Evolutionary conservation across 768 basidiomycete species (phyloP).

Genomic region (Chiua virens): DNA sequence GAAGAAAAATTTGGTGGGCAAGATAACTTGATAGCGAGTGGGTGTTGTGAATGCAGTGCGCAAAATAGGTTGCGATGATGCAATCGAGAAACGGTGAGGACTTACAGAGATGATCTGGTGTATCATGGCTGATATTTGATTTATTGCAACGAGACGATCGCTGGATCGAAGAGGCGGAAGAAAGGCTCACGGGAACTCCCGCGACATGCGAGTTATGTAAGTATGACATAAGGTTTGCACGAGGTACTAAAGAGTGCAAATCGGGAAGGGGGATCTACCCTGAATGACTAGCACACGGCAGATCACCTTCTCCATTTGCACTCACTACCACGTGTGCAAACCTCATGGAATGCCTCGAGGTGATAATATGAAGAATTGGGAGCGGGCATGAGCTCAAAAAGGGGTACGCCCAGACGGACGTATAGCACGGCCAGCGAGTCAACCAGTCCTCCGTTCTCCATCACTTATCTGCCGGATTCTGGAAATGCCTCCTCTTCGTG

Average conservation of each 20-base stretch:
- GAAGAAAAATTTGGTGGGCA: conserved; percentile 83
- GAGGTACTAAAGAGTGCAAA: too few species aligned
- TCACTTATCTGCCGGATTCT: conserved; percentile 1
- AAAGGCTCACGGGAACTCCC: conserved; percentile 24
- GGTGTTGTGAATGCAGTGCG: conserved; percentile 72
- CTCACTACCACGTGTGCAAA: conserved; percentile 20
- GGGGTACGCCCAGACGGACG: conserved; percentile 12
- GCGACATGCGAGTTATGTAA: too few species aligned
- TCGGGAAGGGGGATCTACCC: too few species aligned
- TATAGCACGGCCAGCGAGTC: background rate
- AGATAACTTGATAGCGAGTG: conserved; percentile 74
- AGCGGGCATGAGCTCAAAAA: conserved; percentile 30
- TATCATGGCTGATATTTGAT: background rate
- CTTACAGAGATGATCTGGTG: background rate
- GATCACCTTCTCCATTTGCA: conserved; percentile 32
- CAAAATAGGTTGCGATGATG: conserved; percentile 64
- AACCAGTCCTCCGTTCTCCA: conserved; percentile 6
- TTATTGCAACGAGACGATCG: conserved; percentile 68
- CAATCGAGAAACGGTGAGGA: conserved; percentile 68
- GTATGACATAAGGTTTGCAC: too few species aligned
- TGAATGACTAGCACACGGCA: too few species aligned
- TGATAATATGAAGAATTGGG: conserved; percentile 38
- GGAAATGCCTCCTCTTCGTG: conserved; percentile 34
- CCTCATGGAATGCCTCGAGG: conserved; percentile 38
- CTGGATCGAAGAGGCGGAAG: conserved; percentile 68